A percentile compares a stretch with the other conserved stretches of the same genome.
phyloP scores from a whole-genome alignment of 2,329 filamentous ascomycete species.

The Fusarium pseudoanthophilum region DNA sequence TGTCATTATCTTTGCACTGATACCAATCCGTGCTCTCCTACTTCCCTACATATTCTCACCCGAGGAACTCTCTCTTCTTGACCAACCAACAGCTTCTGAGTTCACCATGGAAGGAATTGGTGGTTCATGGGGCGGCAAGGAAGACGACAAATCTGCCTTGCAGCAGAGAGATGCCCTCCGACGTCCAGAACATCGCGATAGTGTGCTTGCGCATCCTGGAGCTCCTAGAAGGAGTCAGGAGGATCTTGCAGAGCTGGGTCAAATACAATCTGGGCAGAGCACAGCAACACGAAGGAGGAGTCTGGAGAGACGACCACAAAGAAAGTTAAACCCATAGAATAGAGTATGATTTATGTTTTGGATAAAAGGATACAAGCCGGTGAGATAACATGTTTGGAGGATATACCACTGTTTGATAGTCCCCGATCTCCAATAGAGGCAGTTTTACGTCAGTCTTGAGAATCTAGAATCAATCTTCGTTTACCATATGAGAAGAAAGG shows the following conservation, averaged over 20 bases:
- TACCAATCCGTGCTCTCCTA: conserved; percentile 72
- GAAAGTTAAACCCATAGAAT: conserved; percentile 15
- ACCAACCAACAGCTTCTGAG: conserved; percentile 78
- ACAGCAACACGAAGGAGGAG: conserved; percentile 46
- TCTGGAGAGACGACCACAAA: conserved; percentile 36
- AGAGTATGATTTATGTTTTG: not conserved
- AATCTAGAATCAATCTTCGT: not conserved
- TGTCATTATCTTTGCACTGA: conserved; percentile 75
- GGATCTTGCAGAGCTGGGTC: conserved; percentile 50
- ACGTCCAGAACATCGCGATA: conserved; percentile 30
- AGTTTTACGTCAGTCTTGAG: not conserved
- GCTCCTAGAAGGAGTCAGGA: conserved; percentile 49
- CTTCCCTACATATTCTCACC: conserved; percentile 70
- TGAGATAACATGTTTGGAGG: not conserved
- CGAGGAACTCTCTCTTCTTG: conserved; percentile 71
- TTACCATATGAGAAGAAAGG: not conserved
- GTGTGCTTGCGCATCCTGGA: conserved; percentile 44
- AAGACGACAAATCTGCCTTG: conserved; percentile 36
- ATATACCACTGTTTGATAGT: conserved; percentile 21
- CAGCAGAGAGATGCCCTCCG: conserved; percentile 6
- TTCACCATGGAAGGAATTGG: conserved; percentile 83
- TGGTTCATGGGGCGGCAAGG: conserved; percentile 63
- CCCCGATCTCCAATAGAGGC: not conserved
- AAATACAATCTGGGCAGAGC: conserved; percentile 44
- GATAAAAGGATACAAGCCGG: not conserved